Base-by-base conservation (phyloP, 1,284 basidiomycete species). In the Marasmius oreades region DNA sequence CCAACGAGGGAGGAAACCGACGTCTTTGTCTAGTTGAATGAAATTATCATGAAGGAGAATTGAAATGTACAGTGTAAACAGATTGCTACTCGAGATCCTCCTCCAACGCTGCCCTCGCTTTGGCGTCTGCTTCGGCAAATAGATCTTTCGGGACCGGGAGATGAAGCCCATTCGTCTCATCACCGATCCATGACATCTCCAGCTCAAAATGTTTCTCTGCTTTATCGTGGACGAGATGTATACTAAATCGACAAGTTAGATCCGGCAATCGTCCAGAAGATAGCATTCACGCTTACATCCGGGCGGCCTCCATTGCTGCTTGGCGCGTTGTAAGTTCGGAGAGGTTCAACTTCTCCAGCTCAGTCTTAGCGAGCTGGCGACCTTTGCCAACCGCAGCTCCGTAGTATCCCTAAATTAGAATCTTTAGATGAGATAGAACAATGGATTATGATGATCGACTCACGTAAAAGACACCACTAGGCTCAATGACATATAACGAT, bases 121-220 rank as follows among this genome's bases (percentile, higher is more conserved):
- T 90, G 56, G 78, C 79, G 67, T 97, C 92, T 39, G 96, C 97
- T 68, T 95, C 93, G 24, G 86, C 80, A 51, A 88, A 78, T 59
- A 98, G 75, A 44, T 94, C 93, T 57, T 83, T 84, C 31, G 96
- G 96, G 54, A 99, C 93, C 12, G 85, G 80, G 31, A 83, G 77
- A 71, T 98, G 95, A 53, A 88, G 74, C 48, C 85, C 86, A 26
- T 88, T 86, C 22, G 91, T 92, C 74, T 97, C 93, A 26, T 86
- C 81, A 28, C 94, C 86, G 59, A 98, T 86, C 97, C 97, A 99
- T 37, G 95, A 93, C 80, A 99, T 84, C 73, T 99, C 97, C 23
- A 99, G 82, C 71, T 99, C 97, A 65, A 99, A 99, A 54, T 95
- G 91, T 70, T 97, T 97, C 75, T 99, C 96, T 72, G 98, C 98